Evolutionary conservation across 2,329 filamentous ascomycete genomes (phyloP).

Genomic region (Sporothrix brunneoviolacea): DNA sequence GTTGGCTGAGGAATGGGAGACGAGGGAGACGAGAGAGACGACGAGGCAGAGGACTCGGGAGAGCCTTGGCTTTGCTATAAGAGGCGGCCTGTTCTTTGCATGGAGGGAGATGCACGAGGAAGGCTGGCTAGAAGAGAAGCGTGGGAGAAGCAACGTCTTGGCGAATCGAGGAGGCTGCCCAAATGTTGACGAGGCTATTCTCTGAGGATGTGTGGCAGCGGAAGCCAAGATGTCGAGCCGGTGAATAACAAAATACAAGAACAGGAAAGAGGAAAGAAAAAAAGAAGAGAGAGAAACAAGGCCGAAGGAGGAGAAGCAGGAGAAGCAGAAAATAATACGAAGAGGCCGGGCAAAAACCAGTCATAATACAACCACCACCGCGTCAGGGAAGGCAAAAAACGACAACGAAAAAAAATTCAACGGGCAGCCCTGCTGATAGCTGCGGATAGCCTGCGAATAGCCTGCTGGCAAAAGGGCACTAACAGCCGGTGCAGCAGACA

Average conservation of each 20-base stretch:
- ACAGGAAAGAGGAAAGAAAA: not conserved
- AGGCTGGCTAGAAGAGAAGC: not conserved
- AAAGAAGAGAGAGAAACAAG: not conserved
- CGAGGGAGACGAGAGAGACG: not conserved
- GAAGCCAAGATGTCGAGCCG: too few species aligned
- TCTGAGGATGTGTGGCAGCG: too few species aligned
- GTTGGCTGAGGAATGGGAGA: not conserved
- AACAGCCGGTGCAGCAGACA: not conserved
- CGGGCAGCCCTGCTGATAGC: slow-evolving; percentile 3
- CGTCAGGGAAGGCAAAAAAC: slow-evolving; percentile 3
- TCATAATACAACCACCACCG: not conserved
- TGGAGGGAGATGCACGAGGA: too few species aligned
- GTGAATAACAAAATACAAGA: not conserved
- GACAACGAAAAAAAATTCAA: not conserved
- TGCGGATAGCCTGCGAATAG: not conserved
- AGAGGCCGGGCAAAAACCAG: not conserved
- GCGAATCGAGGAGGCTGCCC: not conserved
- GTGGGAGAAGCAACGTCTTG: not conserved
- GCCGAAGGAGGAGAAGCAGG: not conserved
- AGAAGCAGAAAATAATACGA: not conserved
- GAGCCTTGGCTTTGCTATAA: not conserved
- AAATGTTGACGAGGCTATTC: not conserved
- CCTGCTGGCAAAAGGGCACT: not conserved
- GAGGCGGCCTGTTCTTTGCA: not conserved
- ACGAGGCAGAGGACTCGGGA: not conserved